Conservation (phyloP, 2,329 filamentous ascomycete species). For the Stagonosporopsis tanaceti region DNA sequence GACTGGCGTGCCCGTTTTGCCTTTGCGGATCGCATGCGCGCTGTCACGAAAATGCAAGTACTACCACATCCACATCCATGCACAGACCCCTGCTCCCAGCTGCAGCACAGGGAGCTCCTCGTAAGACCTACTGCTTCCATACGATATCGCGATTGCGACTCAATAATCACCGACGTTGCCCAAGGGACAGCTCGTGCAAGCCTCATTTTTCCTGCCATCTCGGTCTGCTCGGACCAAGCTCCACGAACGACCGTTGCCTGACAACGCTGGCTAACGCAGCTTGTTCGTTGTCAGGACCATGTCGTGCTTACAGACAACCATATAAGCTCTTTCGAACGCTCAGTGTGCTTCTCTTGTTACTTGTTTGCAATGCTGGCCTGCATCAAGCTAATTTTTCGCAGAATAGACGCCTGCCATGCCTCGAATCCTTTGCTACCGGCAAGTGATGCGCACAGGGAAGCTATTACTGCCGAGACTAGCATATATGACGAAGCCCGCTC, state of each 20-base stretch:
- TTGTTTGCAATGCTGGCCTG: constrained; percentile 22
- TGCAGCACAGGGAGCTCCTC: constrained; percentile 25
- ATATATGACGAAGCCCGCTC: constrained; percentile 67
- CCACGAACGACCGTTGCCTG: constrained; percentile 9
- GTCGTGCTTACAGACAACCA: constrained; percentile 5
- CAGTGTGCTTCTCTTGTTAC: neutral
- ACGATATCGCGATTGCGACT: constrained; percentile 9
- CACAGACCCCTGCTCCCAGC: constrained; percentile 9
- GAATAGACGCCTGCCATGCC: constrained; percentile 53
- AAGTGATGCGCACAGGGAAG: constrained; percentile 62
- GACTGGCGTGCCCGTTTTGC: constrained; percentile 54
- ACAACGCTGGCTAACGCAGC: constrained; percentile 15
- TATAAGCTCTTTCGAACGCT: constrained; percentile 10
- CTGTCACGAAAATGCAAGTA: constrained; percentile 60
- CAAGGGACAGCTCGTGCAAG: constrained; percentile 9
- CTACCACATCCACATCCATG: constrained; percentile 38
- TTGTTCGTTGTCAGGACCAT: constrained; percentile 8
- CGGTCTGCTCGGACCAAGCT: constrained; percentile 6
- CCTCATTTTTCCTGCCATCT: constrained; percentile 11
- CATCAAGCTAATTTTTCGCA: constrained; percentile 22
- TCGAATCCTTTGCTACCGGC: constrained; percentile 55
- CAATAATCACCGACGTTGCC: constrained; percentile 12
- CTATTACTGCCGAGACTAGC: constrained; percentile 71
- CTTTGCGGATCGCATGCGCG: constrained; percentile 56
- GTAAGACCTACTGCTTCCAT: constrained; percentile 26